Conservation (phyloP, 1,284 basidiomycete genomes). For the Termitomyces sp. region DNA sequence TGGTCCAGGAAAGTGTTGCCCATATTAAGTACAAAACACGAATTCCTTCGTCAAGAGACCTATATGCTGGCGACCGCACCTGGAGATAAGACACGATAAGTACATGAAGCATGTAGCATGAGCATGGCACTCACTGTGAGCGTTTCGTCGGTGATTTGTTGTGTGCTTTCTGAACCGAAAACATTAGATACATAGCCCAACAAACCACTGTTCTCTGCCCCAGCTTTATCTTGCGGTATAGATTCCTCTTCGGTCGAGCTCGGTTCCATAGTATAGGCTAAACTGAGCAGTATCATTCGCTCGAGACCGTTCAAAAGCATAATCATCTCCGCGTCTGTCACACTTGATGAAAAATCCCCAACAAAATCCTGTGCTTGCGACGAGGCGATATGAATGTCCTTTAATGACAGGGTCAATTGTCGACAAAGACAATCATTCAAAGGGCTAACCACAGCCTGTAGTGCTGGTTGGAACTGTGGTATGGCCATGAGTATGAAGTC, state of each 20-base stretch:
- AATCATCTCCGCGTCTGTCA: conserved; percentile 80
- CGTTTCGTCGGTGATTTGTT: conserved; percentile 46
- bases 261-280: conserved; percentile 49
- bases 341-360: conserved; percentile 39
- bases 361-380: conserved; percentile 30
- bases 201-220: conserved; percentile 56
- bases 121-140: conserved; percentile 40
- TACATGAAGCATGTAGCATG: background rate
- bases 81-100: conserved; percentile 24
- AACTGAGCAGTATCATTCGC: conserved; percentile 64
- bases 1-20: conserved; percentile 52
- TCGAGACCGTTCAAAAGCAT: conserved; percentile 84
- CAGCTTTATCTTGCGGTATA: conserved; percentile 44
- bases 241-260: conserved; percentile 55
- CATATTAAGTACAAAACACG: conserved; percentile 67
- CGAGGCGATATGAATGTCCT: conserved; percentile 47
- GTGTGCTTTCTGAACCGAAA: conserved; percentile 58
- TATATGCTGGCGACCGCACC: conserved; percentile 66
- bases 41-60: conserved; percentile 67
- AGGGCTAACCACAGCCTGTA: conserved; percentile 67
- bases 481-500: conserved; percentile 93
- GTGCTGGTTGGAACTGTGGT: conserved; percentile 71
- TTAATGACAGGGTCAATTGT: conserved; percentile 60
- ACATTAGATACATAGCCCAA: conserved; percentile 79
- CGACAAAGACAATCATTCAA: conserved; percentile 79